Evolutionary conservation across 2,329 filamentous ascomycete species (phyloP), one percentile per base, ranked within the genome.

Genomic region (Sodiomyces alkalinus): DNA sequence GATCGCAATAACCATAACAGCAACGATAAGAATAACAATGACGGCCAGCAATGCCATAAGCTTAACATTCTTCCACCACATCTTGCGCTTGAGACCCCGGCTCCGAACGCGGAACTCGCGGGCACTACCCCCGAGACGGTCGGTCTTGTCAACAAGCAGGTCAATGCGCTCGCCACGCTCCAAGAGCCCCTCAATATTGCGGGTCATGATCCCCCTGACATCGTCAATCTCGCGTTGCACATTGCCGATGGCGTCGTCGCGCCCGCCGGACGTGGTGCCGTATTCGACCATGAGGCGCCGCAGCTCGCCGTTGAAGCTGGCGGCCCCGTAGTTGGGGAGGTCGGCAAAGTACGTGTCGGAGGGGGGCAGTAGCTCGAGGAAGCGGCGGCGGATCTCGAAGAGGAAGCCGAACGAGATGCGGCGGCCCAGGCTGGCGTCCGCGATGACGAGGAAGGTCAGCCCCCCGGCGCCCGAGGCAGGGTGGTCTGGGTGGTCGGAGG

Each of bases 41-140:
- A 94, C 46, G 4, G 55, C 62, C 36, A 86, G 47, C 41, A 98
- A 53, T 6, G 71, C 76, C 85, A 96, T 93, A 41, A 98, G 57
- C 60, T 92, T 92, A 25, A 92, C 69, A 52, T 98, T 96, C 74
- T 96, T 96, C 87, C 87, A 96, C 90, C 90, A 98, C 90, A 98
- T 96, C 55, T 78, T 70, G 47, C 92, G 69, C 59, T 90, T 80
- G 42, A 98, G 53, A 1, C 83, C 85, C 16, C 85, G 64, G 50
- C 80, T 92, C 41, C 87, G 67, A 12, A 96, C 76, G 29, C 90
- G 64, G 49, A 98, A 98, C 49, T 98, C 90, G 42, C 77, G 66
- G 29, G 90, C 85, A 50, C 74, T 90, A 17, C 81, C 82, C 10
- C 87, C 90, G 21, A 98, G 55, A 23, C 85, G 66, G 49, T 94